Conservation (phyloP, 2,329 filamentous ascomycete genomes). For the Aspergillus fischeri region DNA sequence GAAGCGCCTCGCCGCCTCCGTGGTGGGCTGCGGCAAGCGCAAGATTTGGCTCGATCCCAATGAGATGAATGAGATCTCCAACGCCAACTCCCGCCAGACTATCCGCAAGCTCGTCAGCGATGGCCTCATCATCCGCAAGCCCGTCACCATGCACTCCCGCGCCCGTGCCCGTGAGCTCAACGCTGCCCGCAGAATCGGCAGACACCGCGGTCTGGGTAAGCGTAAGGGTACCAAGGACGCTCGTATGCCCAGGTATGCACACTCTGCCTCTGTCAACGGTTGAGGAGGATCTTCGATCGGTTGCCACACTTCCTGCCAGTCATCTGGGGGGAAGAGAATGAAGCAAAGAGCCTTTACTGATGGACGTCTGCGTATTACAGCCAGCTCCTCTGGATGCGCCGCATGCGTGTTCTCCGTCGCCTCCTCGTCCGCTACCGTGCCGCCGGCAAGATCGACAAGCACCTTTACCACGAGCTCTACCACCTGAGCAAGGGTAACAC, state of each 20-base stretch:
- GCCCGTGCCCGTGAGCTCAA: conserved; percentile 92
- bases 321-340: background rate
- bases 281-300: background rate
- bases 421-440: conserved; percentile 99
- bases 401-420: conserved; percentile 97
- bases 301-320: background rate
- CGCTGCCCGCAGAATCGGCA: conserved; percentile 87
- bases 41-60: conserved; percentile 99
- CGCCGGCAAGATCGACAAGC: conserved; percentile 99
- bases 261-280: conserved; percentile 7
- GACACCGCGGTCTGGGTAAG: conserved; percentile 99
- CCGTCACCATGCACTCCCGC: conserved; percentile 99
- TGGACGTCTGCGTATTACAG: conserved; percentile 47
- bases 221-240: conserved; percentile 99
- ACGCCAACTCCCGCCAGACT: conserved; percentile 99
- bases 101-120: conserved; percentile 99
- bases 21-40: conserved; percentile 98
- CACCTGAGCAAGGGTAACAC: conserved; percentile 99
- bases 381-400: conserved; percentile 99
- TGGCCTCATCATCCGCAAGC: conserved; percentile 99
- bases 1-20: conserved; percentile 98
- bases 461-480: conserved; percentile 99
- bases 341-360: conserved; percentile 15
- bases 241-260: conserved; percentile 90
- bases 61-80: conserved; percentile 98